Percentiles rank a stretch among this genome's conserved stretches.
Evolutionary conservation across 176 grass and related monocot genomes (phyloP).

Genomic region (bread wheat (Triticum aestivum)): DNA sequence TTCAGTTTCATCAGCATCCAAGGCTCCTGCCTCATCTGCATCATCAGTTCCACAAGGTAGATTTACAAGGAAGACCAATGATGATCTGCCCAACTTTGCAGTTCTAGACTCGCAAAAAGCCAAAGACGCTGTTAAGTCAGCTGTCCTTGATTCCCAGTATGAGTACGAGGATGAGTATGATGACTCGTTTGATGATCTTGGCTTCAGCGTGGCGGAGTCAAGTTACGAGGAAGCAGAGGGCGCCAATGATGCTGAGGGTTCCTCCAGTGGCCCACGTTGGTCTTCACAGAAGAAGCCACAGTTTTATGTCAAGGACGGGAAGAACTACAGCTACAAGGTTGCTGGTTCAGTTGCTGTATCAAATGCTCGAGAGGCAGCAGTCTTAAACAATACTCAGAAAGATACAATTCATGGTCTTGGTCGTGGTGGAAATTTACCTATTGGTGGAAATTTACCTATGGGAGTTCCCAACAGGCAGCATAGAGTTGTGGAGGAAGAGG

Average conservation of each 20-base stretch:
- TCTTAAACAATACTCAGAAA: constrained; percentile 57
- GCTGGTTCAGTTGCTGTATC: constrained; percentile 74
- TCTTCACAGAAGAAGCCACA: constrained; percentile 78
- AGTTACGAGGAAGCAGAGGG: constrained; percentile 80
- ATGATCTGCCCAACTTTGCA: constrained; percentile 49
- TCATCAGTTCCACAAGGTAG: constrained; percentile 67
- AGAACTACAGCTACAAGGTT: constrained; percentile 99
- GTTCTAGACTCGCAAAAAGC: constrained; percentile 65
- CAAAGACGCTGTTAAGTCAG: constrained; percentile 55
- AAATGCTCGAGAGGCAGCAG: constrained; percentile 71
- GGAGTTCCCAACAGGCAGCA: constrained; percentile 50
- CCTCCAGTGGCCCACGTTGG: constrained; percentile 63
- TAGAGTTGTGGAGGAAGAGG: constrained; percentile 47
- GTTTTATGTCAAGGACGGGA: constrained; percentile 94
- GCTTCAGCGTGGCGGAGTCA: constrained; percentile 80
- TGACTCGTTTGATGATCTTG: constrained; percentile 97
- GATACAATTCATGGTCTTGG: constrained; percentile 88
- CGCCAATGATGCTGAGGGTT: constrained; percentile 34
- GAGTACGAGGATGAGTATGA: constrained; percentile 98
- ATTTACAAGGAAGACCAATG: constrained; percentile 77
- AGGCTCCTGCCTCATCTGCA: constrained; percentile 36
- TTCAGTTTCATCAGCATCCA: constrained; percentile 37
- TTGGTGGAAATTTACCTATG: constrained; percentile 77
- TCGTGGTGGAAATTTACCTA: constrained; percentile 80
- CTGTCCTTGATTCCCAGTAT: constrained; percentile 62